Evolutionary conservation across 139 green algal species (phyloP).

Genomic region (Microglena sp.): DNA sequence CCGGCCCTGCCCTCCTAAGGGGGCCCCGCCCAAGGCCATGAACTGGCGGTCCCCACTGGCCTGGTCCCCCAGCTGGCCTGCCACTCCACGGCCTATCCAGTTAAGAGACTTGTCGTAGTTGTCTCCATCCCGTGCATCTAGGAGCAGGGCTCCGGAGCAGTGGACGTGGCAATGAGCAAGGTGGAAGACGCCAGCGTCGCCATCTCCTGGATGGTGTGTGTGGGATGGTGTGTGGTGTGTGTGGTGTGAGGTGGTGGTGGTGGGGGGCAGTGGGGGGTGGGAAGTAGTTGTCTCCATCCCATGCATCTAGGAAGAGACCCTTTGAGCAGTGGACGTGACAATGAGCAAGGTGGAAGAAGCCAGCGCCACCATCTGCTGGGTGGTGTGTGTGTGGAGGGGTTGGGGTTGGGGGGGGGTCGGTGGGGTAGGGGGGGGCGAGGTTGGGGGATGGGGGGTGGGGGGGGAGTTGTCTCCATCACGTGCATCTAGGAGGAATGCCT

Average conservation of each 20-base stretch:
- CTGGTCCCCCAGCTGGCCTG: background rate
- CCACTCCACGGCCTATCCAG: background rate
- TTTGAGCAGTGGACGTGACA: slow-evolving; percentile 67
- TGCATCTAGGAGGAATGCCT: slow-evolving; percentile 67
- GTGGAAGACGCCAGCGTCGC: slow-evolving; percentile 41
- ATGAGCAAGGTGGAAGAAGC: slow-evolving; percentile 43
- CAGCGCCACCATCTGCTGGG: slow-evolving; percentile 28
- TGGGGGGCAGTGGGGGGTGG: too few relatives aligned
- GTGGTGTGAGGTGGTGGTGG: too few relatives aligned
- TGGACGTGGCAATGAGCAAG: slow-evolving; percentile 60
- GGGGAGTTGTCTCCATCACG: slow-evolving; percentile 42
- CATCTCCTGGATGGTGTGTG: slow-evolving; percentile 12
- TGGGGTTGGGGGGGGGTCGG: too few relatives aligned
- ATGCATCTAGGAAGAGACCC: slow-evolving; percentile 63
- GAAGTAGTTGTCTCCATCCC: slow-evolving; percentile 44
- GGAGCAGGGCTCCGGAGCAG: slow-evolving; percentile 65
- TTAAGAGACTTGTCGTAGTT: slow-evolving; percentile 38
- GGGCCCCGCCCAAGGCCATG: background rate
- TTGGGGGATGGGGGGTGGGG: too few relatives aligned
- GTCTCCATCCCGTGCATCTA: slow-evolving; percentile 51
- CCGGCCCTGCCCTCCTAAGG: background rate
- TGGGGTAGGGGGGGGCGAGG: too few relatives aligned
- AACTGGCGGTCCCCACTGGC: background rate
- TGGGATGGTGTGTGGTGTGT: too few relatives aligned
- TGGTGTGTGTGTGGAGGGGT: too few relatives aligned